These are phyloP conservation scores for Corynascus novoguineensis DNA, from an alignment of 495 filamentous ascomycete species.

Conservation along the genomic window DNA sequence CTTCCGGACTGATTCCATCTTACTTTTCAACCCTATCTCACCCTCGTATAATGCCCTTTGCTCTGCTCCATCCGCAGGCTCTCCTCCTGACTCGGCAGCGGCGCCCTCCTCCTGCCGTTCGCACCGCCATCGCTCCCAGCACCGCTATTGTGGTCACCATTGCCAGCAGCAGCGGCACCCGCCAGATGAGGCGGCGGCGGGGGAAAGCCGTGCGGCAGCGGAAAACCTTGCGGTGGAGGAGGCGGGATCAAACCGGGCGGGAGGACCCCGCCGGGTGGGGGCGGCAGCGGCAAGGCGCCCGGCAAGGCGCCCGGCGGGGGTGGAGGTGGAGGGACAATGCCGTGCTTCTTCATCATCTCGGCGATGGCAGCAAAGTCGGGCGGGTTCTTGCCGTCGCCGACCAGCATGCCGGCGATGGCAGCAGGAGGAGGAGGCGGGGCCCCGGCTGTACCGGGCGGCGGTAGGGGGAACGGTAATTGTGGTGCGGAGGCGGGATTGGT, in stretches of 20 bases:
- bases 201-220: constrained; percentile 29
- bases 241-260: constrained; percentile 49
- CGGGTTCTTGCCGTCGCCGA: constrained; percentile 51
- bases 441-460: constrained; percentile 37
- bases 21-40: constrained; percentile 33
- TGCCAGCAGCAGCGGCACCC: background rate
- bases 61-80: constrained; percentile 70
- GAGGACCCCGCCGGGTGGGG: too few species aligned
- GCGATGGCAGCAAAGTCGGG: constrained; percentile 65
- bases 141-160: background rate
- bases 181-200: constrained; percentile 19
- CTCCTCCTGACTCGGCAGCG: constrained; percentile 77
- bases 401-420: constrained; percentile 33
- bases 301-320: constrained; percentile 43
- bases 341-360: constrained; percentile 55
- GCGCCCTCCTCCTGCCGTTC: constrained; percentile 49
- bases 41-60: constrained; percentile 55
- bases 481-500: constrained; percentile 23
- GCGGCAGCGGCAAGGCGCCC: too few species aligned
- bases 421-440: constrained; percentile 45
- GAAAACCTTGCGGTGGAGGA: constrained; percentile 44
- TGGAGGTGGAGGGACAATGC: constrained; percentile 43
- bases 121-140: constrained; percentile 13
- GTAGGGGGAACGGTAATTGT: constrained; percentile 27
- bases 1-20: background rate